Conservation (phyloP, 768 basidiomycete species). For the Lactifluus pinguis region DNA sequence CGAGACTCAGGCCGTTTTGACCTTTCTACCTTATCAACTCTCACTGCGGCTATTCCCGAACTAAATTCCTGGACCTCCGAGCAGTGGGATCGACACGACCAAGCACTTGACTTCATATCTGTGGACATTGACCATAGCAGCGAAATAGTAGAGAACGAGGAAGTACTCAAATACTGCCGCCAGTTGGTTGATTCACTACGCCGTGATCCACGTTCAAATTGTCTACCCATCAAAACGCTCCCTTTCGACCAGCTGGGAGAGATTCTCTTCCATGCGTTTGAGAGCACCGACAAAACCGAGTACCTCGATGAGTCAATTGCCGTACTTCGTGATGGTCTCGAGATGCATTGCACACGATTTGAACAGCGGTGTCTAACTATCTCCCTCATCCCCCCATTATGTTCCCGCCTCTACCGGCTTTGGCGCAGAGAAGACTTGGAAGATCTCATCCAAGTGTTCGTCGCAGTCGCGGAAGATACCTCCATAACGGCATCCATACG, state of each 20-base stretch:
- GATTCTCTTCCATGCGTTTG: not conserved
- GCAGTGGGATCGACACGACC: not conserved
- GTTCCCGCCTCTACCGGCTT: not conserved
- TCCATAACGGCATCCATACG: too few relatives aligned
- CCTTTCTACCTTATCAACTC: not conserved
- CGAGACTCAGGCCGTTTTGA: too few relatives aligned
- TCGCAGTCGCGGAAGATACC: too few relatives aligned
- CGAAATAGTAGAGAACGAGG: not conserved
- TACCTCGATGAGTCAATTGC: not conserved
- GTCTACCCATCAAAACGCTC: not conserved
- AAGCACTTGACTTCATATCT: not conserved
- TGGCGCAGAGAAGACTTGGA: not conserved
- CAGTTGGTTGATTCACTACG: not conserved
- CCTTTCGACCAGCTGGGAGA: not conserved
- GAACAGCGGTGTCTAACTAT: accelerated
- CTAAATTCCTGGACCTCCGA: too few relatives aligned
- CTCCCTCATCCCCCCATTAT: not conserved
- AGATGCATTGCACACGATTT: not conserved
- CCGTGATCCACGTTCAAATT: too few relatives aligned
- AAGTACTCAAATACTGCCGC: not conserved
- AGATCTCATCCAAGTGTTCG: too few relatives aligned
- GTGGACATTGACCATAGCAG: too few relatives aligned
- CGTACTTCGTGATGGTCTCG: not conserved
- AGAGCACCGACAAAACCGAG: not conserved
- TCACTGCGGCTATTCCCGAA: not conserved